Conservation (phyloP, 1,284 basidiomycete species). For the Ustilago tritici region DNA sequence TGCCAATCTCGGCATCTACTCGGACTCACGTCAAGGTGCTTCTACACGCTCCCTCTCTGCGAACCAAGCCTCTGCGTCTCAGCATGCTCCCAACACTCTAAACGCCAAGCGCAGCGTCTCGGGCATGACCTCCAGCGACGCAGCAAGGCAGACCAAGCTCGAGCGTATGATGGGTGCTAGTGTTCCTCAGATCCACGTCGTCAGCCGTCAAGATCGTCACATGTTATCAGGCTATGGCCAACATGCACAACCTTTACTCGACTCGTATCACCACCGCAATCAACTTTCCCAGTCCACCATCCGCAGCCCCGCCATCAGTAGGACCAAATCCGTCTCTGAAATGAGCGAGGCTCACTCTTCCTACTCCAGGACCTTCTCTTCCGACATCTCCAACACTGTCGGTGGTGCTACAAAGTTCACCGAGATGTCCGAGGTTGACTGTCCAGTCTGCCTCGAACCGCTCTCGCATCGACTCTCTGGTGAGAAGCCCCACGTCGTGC, state of each 20-base stretch:
- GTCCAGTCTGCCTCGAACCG: slow-evolving; percentile 90
- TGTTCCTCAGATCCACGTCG: slow-evolving; percentile 45
- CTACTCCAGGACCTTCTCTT: slow-evolving; percentile 31
- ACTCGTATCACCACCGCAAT: slow-evolving; percentile 25
- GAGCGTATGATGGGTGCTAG: slow-evolving; percentile 59
- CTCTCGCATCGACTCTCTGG: slow-evolving; percentile 85
- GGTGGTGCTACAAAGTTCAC: slow-evolving; percentile 72
- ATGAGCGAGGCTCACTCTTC: slow-evolving; percentile 29
- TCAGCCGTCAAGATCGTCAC: slow-evolving; percentile 32
- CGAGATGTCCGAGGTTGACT: slow-evolving; percentile 82
- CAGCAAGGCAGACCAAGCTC: slow-evolving; percentile 49
- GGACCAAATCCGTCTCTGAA: slow-evolving; percentile 28
- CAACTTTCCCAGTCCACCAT: slow-evolving; percentile 1
- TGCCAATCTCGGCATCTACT: slow-evolving; percentile 27
- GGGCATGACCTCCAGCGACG: slow-evolving; percentile 17
- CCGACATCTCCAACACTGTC: slow-evolving; percentile 35
- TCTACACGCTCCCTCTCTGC: slow-evolving; percentile 40
- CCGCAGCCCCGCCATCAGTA: slow-evolving; percentile 17
- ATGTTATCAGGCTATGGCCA: slow-evolving; percentile 18
- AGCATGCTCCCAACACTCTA: neutral
- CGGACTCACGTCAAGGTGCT: slow-evolving; percentile 17
- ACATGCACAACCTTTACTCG: slow-evolving; percentile 5
- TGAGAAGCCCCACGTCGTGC: slow-evolving; percentile 95
- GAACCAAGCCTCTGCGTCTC: slow-evolving; percentile 13
- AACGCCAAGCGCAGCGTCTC: slow-evolving; percentile 37